These are phyloP conservation scores for Populus nigra DNA, from an alignment of 345 rosid genomes.

Conservation along the genomic window DNA sequence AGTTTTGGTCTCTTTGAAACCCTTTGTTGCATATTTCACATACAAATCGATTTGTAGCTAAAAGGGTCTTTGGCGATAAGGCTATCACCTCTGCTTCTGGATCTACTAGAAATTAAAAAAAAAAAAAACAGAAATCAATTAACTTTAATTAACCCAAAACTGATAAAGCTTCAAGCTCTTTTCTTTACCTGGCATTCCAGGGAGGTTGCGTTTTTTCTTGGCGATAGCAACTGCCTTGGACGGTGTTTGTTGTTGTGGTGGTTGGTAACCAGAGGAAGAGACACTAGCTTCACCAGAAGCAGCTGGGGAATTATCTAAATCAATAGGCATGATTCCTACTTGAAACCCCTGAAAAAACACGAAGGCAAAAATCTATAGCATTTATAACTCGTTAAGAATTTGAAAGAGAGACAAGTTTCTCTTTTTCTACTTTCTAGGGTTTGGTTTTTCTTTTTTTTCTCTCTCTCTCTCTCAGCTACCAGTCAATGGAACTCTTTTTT, in stretches of 20 bases:
- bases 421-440: slow-evolving; percentile 33
- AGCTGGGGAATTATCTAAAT: slow-evolving; percentile 80
- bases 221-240: slow-evolving; percentile 41
- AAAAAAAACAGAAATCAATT: slow-evolving; percentile 3
- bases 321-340: slow-evolving; percentile 50
- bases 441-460: slow-evolving; percentile 23
- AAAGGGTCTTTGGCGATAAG: slow-evolving; percentile 74
- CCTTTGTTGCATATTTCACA: slow-evolving; percentile 98
- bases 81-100: slow-evolving; percentile 97
- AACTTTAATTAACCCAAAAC: background rate
- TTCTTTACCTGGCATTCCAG: slow-evolving; percentile 97
- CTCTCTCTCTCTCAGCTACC: slow-evolving; percentile 49
- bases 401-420: slow-evolving; percentile 1
- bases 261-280: slow-evolving; percentile 69
- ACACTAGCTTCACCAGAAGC: slow-evolving; percentile 95
- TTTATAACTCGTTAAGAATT: background rate
- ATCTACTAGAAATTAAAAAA: slow-evolving; percentile 43
- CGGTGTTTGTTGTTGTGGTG: slow-evolving; percentile 39
- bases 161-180: background rate
- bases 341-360: background rate
- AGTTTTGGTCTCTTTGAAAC: slow-evolving; percentile 92
- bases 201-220: slow-evolving; percentile 92
- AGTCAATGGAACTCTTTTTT: slow-evolving; percentile 52
- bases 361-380: background rate
- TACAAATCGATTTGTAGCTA: slow-evolving; percentile 88